Percentiles rank a stretch among this genome's conserved stretches.
phyloP scores from a whole-genome alignment of 2,329 filamentous ascomycete species.

The Zasmidium cellare region DNA sequence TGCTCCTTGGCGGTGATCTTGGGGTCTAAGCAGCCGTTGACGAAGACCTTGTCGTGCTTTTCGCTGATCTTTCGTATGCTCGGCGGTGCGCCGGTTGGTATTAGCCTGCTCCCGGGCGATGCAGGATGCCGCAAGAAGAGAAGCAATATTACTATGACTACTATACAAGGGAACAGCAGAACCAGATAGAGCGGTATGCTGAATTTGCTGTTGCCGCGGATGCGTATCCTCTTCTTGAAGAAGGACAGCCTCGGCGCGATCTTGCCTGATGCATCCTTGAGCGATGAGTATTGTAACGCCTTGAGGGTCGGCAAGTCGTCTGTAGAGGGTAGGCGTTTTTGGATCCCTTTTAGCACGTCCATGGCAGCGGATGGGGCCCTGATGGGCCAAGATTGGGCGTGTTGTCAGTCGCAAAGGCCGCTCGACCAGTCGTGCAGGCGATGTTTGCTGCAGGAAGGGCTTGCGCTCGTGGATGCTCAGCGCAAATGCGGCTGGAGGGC shows the following conservation, averaged over 20 bases:
- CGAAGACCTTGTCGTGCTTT: conserved; percentile 95
- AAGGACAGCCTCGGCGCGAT: conserved; percentile 66
- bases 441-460: conserved; percentile 3
- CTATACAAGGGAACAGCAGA: conserved; percentile 86
- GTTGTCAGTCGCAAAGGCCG: conserved; percentile 17
- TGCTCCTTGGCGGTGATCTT: conserved; percentile 66
- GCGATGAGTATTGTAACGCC: conserved; percentile 35
- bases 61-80: conserved; percentile 92
- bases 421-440: conserved; percentile 1
- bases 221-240: conserved; percentile 79
- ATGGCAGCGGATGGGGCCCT: conserved; percentile 31
- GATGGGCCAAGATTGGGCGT: conserved; percentile 20
- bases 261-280: conserved; percentile 43
- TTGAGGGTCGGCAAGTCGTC: conserved; percentile 46
- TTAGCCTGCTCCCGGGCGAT: conserved; percentile 76
- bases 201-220: conserved; percentile 88
- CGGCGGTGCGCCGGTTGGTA: conserved; percentile 84
- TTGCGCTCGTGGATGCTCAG: not conserved
- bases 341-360: conserved; percentile 45
- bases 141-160: conserved; percentile 85
- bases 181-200: conserved; percentile 92
- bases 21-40: conserved; percentile 78
- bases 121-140: conserved; percentile 87
- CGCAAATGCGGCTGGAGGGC: conserved; percentile 5
- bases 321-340: conserved; percentile 47